Conservation (phyloP, 805 yeast species). For the Komagataella pseudopastoris region DNA sequence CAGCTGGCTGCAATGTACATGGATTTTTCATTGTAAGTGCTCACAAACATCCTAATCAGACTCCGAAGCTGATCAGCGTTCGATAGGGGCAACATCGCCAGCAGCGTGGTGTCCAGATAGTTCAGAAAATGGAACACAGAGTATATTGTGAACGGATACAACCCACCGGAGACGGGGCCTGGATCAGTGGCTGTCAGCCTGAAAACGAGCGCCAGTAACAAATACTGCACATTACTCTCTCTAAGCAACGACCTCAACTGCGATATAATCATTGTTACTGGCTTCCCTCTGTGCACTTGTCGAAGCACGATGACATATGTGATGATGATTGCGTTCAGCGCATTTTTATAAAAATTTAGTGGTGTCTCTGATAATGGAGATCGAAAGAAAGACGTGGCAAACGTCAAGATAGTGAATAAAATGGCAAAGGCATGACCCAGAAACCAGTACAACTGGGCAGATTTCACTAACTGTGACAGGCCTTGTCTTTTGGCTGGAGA, state of each 20-base stretch:
- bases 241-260: conserved; percentile 16
- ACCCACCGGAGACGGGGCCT: conserved; percentile 28
- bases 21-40: conserved; percentile 27
- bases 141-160: conserved; percentile 49
- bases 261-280: conserved; percentile 13
- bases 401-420: conserved; percentile 23
- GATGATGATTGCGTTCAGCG: conserved; percentile 37
- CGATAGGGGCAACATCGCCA: conserved; percentile 33
- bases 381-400: conserved; percentile 27
- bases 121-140: conserved; percentile 52
- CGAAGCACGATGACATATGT: conserved; percentile 52
- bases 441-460: conserved; percentile 63
- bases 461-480: conserved; percentile 10
- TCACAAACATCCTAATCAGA: conserved; percentile 18
- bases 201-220: conserved; percentile 26
- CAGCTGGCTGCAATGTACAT: conserved; percentile 29
- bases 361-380: conserved; percentile 16
- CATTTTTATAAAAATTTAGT: conserved; percentile 22
- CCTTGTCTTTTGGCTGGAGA: background rate
- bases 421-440: conserved; percentile 43
- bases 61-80: conserved; percentile 13
- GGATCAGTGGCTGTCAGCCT: conserved; percentile 27
- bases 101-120: conserved; percentile 38
- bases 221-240: conserved; percentile 57
- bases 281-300: conserved; percentile 36